Base-by-base conservation (phyloP, 2,329 filamentous ascomycete species). In the Sordariomycetes sp. region DNA sequence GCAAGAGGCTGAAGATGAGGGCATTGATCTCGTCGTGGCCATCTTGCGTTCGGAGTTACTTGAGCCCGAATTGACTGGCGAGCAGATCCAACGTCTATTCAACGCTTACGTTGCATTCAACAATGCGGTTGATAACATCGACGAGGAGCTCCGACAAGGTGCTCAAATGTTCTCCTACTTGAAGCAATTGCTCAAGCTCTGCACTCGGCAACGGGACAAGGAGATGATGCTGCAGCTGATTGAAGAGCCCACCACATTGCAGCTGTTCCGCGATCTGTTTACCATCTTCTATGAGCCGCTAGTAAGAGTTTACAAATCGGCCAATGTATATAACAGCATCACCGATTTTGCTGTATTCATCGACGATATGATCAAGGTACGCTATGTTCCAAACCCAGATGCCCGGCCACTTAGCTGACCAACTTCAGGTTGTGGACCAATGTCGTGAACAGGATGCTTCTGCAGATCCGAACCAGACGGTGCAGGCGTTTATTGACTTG, bases 241-340 rank as follows among this genome's bases (percentile, higher is more conserved):
- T 34, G 88, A 96, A 59, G 90, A 98, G 63, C 86, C 92, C 0
- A 88, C 90, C n/a, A 96, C 92, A 0, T 69, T 98, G n/a, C 83
- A 93, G 53, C 72, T 98, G 19, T 92, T 98, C 71, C 79, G 87
- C 31, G 92, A 98, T 50, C 71, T 98, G 17, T 96, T 98, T 57
- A 94, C 87, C 21, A 96, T 98, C 53, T 98, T 98, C 64, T 98
- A 98, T 60, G 92, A 98, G 54, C 92, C 92, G 0, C 77, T 98
- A 16, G 86, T 98, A 12, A 76, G 92, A 31, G 92, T 98, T 0
- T 98, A 98, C 70, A 98, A 96, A 62, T 94, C 88, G 15, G 92
- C 92, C 43, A 98, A 96, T 48, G 90, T 98, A 18, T 96, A 96
- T 68, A 92, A 79, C 65, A 93, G 85, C 52, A 90, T 98, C 39